phyloP scores from a whole-genome alignment of 1,284 basidiomycete genomes.

The Austroboletus novae-zelandiae region DNA sequence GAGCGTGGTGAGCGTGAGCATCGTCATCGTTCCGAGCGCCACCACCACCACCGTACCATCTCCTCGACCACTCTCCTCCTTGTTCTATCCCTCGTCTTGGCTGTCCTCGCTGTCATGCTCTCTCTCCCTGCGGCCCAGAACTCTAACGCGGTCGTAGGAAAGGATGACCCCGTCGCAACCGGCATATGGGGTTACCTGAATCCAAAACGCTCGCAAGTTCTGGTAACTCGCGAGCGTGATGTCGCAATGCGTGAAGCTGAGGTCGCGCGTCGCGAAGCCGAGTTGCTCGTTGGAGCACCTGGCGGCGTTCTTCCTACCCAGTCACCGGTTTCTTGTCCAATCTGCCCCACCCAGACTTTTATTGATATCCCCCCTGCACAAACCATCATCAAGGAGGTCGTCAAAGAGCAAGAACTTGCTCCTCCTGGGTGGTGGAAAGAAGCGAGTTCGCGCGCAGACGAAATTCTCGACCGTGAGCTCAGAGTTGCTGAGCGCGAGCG shows the following conservation, averaged over 20 bases:
- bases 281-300: slow-evolving; percentile 73
- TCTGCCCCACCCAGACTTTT: slow-evolving; percentile 51
- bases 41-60: slow-evolving; percentile 78
- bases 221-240: slow-evolving; percentile 70
- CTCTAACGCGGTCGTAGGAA: slow-evolving; percentile 29
- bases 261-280: slow-evolving; percentile 80
- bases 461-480: slow-evolving; percentile 76
- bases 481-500: slow-evolving; percentile 79
- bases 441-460: slow-evolving; percentile 65
- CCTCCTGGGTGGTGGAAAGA: slow-evolving; percentile 72
- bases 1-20: slow-evolving; percentile 51
- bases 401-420: slow-evolving; percentile 73
- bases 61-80: slow-evolving; percentile 85
- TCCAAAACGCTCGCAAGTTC: slow-evolving; percentile 74
- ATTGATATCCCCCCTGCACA: slow-evolving; percentile 59
- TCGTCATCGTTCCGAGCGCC: slow-evolving; percentile 52
- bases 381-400: slow-evolving; percentile 80
- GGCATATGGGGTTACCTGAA: slow-evolving; percentile 70
- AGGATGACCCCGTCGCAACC: slow-evolving; percentile 42
- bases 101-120: slow-evolving; percentile 81
- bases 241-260: slow-evolving; percentile 79
- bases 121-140: slow-evolving; percentile 60
- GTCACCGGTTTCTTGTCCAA: slow-evolving; percentile 49
- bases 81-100: slow-evolving; percentile 77
- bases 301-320: slow-evolving; percentile 66